Percentiles rank a stretch among this genome's conserved stretches.
These are phyloP conservation scores for Hebeloma cylindrosporum DNA, from an alignment of 768 basidiomycete genomes.

Conservation along the genomic window DNA sequence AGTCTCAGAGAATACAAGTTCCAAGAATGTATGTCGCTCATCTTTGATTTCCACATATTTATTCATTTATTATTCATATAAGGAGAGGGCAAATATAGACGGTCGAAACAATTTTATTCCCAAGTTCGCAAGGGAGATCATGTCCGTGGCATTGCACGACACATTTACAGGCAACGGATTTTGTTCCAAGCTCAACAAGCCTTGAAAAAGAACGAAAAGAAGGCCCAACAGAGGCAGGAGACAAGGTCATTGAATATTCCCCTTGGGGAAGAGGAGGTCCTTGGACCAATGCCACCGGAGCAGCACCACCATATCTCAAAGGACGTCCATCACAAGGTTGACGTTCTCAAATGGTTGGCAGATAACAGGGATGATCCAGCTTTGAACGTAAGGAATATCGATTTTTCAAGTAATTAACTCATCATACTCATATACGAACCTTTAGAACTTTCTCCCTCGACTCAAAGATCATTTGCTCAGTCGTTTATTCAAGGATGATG, in stretches of 20 bases:
- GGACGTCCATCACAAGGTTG: conserved; percentile 22
- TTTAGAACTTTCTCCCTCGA: conserved; percentile 26
- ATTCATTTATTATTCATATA: not conserved
- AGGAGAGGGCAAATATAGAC: conserved; percentile 16
- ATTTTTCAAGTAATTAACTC: not conserved
- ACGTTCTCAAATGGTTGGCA: conserved; percentile 30
- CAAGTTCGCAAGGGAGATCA: conserved; percentile 11
- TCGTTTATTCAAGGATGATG: conserved; percentile 24
- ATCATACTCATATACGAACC: not conserved
- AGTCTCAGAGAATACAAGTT: conserved; percentile 15
- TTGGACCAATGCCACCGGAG: conserved; percentile 15
- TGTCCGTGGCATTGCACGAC: not conserved
- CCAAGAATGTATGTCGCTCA: conserved; percentile 37
- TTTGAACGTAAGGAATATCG: conserved; percentile 21
- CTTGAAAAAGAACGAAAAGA: not conserved
- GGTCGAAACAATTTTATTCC: conserved; percentile 11
- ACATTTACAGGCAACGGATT: conserved; percentile 6
- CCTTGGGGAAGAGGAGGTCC: conserved; percentile 7
- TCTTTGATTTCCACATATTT: conserved; percentile 24
- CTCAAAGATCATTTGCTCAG: conserved; percentile 31
- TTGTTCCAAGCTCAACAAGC: conserved; percentile 7
- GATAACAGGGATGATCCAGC: conserved; percentile 27
- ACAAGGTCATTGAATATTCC: conserved; percentile 14
- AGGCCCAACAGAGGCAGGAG: conserved; percentile 3
- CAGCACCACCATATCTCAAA: conserved; percentile 19